Evolutionary conservation across 2,329 filamentous ascomycete species (phyloP).

Genomic region (Aspergillus piperis): DNA sequence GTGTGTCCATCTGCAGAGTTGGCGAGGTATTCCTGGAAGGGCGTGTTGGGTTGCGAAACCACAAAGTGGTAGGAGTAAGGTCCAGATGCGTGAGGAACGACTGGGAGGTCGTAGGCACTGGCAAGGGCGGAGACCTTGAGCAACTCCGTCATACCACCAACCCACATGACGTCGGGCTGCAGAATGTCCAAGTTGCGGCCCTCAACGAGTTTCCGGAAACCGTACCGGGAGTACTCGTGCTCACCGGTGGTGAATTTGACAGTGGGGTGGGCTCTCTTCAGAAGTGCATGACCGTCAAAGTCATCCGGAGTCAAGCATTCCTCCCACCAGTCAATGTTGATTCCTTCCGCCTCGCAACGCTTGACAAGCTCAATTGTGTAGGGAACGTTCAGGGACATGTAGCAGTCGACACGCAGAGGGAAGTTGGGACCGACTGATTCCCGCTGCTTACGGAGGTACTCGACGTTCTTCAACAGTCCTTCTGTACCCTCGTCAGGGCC

Average conservation of each 20-base stretch:
- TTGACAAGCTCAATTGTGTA: conserved; percentile 92
- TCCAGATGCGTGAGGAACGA: conserved; percentile 91
- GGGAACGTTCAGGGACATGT: conserved; percentile 90
- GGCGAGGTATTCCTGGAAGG: conserved; percentile 94
- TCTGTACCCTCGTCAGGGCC: conserved; percentile 82
- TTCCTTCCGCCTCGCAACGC: conserved; percentile 73
- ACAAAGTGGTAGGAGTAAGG: conserved; percentile 97
- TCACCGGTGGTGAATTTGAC: conserved; percentile 95
- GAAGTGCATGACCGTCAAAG: conserved; percentile 82
- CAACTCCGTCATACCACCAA: conserved; percentile 88
- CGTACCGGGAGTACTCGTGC: conserved; percentile 92
- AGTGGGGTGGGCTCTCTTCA: conserved; percentile 87
- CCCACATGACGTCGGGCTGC: conserved; percentile 97
- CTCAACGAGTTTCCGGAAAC: conserved; percentile 92
- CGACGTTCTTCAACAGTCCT: conserved; percentile 84
- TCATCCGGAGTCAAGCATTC: conserved; percentile 91
- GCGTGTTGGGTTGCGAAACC: conserved; percentile 86
- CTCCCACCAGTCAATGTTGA: conserved; percentile 97
- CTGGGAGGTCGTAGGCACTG: conserved; percentile 88
- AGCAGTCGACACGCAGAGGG: conserved; percentile 93
- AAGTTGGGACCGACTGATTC: conserved; percentile 86
- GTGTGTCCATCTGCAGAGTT: conserved; percentile 90
- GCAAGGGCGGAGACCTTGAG: conserved; percentile 87
- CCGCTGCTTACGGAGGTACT: conserved; percentile 81
- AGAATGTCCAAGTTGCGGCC: conserved; percentile 90